Percentiles rank a stretch among this genome's conserved stretches.
phyloP scores from a whole-genome alignment of 495 filamentous ascomycete species.

The Aspergillus conjunctus region DNA sequence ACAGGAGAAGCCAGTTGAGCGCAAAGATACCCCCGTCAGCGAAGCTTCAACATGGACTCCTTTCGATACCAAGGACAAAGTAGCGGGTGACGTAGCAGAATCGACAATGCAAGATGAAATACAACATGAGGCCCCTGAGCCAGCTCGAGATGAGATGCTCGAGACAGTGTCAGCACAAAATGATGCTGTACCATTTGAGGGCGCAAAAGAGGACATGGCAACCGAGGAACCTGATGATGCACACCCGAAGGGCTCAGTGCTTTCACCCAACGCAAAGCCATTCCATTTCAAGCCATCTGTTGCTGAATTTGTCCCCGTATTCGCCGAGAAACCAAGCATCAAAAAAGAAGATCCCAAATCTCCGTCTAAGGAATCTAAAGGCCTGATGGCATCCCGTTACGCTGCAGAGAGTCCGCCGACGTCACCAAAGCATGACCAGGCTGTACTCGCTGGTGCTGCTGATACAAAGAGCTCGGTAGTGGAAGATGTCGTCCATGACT shows the following conservation, averaged over 20 bases:
- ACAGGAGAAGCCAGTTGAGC: constrained; percentile 33
- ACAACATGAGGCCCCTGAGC: constrained; percentile 13
- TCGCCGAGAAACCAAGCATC: constrained; percentile 35
- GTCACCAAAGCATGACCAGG: constrained; percentile 24
- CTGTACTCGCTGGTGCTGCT: neutral
- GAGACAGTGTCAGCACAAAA: neutral
- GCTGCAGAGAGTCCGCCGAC: constrained; percentile 33
- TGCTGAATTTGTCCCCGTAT: constrained; percentile 47
- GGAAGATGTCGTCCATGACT: constrained; percentile 13
- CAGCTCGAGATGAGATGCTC: constrained; percentile 2
- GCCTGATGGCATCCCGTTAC: constrained; percentile 45
- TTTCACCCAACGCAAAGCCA: constrained; percentile 68
- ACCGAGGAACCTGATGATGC: constrained; percentile 24
- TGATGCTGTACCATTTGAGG: neutral
- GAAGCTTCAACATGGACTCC: constrained; percentile 48
- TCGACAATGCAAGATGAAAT: constrained; percentile 29
- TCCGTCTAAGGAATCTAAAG: constrained; percentile 23
- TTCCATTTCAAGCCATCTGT: constrained; percentile 63
- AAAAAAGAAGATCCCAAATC: constrained; percentile 6
- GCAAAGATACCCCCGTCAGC: constrained; percentile 39
- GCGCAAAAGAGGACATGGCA: constrained; percentile 23
- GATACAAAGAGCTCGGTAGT: constrained; percentile 10
- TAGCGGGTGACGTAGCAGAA: constrained; percentile 39
- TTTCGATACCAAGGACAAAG: constrained; percentile 45
- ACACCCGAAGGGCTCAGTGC: constrained; percentile 32